Evolutionary conservation across 805 yeast species (phyloP), one percentile per base, ranked within the genome.

Genomic region (Cyberlindnera maritima): DNA sequence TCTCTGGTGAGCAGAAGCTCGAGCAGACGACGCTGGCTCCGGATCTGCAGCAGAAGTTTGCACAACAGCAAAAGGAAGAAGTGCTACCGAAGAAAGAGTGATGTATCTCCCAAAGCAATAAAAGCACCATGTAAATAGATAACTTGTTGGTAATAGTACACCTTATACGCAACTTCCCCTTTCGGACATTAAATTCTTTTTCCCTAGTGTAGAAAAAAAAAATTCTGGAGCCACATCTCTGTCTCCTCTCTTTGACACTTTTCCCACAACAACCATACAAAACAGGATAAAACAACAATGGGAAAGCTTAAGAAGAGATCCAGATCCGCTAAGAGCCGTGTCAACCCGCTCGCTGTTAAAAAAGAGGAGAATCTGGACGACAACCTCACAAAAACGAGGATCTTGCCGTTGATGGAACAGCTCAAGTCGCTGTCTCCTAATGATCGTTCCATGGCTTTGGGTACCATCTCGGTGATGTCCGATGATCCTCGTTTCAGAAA

Each of bases 361-460:
- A 53, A 50, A 4, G 68, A 66, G 36, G 76, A 72, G 44, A 53
- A 54, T 2, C 75, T 74, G 49, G 84, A 79, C 55, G 81, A 76
- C 39, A 60, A 59, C 15, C 58, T 76, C 17, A 71, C 78, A 40
- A 72, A 71, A 50, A 79, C 76, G 47, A 84, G 80, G 58, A 77
- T 89, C 48, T 61, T 79, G 28, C 94, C 96, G 1, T 67, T 91
- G 52, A 69, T 90, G 18, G 73, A 76, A 46, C 81, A 87, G 56
- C 68, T 91, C 47, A 68, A 76, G 43, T 77, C 89, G 3, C 65
- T 79, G 1, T 71, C 79, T 8, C 78, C 87, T 2, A 83, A 83
- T 59, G 97, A 91, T 49, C 75, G 88, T 48, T 74, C 86, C 0
- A 80, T 85, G 79, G 92, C 96, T 1, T 64, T 90, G 18, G 78